phyloP scores from a whole-genome alignment of 2,329 filamentous ascomycete species.

The Trichoderma sp. region DNA sequence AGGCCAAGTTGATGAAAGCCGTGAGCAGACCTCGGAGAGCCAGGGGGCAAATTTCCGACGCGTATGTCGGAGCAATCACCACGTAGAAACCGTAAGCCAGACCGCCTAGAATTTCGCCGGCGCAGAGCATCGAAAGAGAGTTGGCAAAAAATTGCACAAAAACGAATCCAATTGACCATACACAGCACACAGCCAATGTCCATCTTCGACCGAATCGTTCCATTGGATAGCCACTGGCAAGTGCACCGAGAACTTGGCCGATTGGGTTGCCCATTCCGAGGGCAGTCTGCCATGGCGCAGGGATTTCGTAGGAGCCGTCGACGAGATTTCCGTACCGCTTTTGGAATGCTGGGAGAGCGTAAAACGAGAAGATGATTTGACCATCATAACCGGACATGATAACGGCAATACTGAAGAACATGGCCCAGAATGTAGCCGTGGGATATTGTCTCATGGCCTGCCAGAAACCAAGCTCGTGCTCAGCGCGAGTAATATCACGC shows the following conservation, averaged over 20 bases:
- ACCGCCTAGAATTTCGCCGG: constrained; percentile 59
- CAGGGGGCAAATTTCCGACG: constrained; percentile 59
- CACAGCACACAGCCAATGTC: constrained; percentile 45
- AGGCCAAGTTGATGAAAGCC: constrained; percentile 60
- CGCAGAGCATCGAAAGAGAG: constrained; percentile 53
- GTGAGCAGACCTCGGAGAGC: constrained; percentile 57
- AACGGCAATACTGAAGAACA: constrained; percentile 31
- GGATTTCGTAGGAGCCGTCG: constrained; percentile 42
- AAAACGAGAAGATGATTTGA: constrained; percentile 40
- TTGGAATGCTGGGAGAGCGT: constrained; percentile 34
- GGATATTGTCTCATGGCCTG: constrained; percentile 40
- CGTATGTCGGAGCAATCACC: constrained; percentile 57
- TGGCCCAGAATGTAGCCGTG: constrained; percentile 31
- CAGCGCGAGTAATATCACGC: constrained; percentile 25
- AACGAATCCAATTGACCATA: constrained; percentile 50
- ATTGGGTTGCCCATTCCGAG: constrained; percentile 44
- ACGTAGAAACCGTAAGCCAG: constrained; percentile 61
- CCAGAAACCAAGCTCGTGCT: constrained; percentile 29
- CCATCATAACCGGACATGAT: constrained; percentile 36
- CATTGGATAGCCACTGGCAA: constrained; percentile 28
- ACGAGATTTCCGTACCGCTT: constrained; percentile 32
- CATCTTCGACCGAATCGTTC: constrained; percentile 44
- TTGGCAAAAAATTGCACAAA: constrained; percentile 63
- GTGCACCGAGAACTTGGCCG: constrained; percentile 47
- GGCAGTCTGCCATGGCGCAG: constrained; percentile 48